Evolutionary conservation across 345 rosid species (phyloP), one percentile per base, ranked within the genome.

Genomic region (Eucalyptus microcorys): DNA sequence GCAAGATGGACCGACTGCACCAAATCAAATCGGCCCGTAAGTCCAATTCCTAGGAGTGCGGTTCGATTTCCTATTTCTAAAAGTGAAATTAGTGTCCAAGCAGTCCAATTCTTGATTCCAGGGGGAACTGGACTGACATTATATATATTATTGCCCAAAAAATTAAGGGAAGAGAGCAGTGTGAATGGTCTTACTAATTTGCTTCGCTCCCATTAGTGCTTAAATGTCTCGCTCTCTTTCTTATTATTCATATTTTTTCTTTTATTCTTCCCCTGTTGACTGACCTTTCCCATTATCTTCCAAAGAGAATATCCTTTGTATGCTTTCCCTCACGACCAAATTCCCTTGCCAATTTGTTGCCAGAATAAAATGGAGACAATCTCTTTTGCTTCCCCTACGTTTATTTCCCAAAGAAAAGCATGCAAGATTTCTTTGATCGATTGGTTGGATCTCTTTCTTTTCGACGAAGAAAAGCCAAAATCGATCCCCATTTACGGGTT

Each of bases 1-100:
- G 57, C 57, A 52, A 21, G 57, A 52, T 21, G 10, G 24, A 52
- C 5, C 1, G 0, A 52, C 2, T 21, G 0, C 3, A 52, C 24
- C 2, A 0, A 52, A 52, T 52, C 26, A 0, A 52, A 52, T 52
- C 0, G 57, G 57, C 57, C 57, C 57, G 2, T 52, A 52, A 52
- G 26, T 52, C 26, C 26, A 8, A 3, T 52, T 52, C 57, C 26
- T 2, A 52, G 1, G 30, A 55, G 61, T 55, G 26, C 2, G 0
- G 0, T 52, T 52, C 26, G 22, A 19, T 52, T 52, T 52, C 57
- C 5, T 52, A 52, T 52, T 21, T 21, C 26, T 52, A 52, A 52
- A 52, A 21, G 57, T 52, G 10, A 1, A 21, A 52, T 2, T 4
- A 52, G 26, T 52, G 26, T 52, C 10, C 5, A 21, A 52, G 26